These are phyloP conservation scores for Massarina eburnea DNA, from an alignment of 2,329 filamentous ascomycete genomes.

Conservation along the genomic window DNA sequence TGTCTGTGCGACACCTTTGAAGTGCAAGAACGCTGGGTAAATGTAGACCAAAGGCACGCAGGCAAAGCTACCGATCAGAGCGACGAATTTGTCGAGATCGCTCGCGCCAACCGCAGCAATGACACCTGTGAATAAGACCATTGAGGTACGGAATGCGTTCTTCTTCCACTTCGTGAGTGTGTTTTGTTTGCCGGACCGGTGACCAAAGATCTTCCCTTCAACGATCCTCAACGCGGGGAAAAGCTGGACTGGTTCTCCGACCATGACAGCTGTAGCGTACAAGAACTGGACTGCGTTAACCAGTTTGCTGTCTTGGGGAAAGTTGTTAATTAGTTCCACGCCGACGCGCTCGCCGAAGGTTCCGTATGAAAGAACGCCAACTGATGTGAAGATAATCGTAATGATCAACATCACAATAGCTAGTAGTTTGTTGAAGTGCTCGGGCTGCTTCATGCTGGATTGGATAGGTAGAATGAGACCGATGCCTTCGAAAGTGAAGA, in stretches of 20 bases:
- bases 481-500: slow-evolving; percentile 79
- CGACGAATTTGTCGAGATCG: slow-evolving; percentile 73
- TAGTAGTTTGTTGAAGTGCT: slow-evolving; percentile 67
- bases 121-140: slow-evolving; percentile 62
- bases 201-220: slow-evolving; percentile 68
- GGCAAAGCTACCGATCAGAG: slow-evolving; percentile 71
- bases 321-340: slow-evolving; percentile 77
- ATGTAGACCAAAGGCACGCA: slow-evolving; percentile 78
- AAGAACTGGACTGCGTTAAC: slow-evolving; percentile 76
- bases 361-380: slow-evolving; percentile 73
- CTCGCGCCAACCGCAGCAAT: slow-evolving; percentile 66
- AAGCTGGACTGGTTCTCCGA: slow-evolving; percentile 72
- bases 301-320: slow-evolving; percentile 68
- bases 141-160: slow-evolving; percentile 62
- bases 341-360: slow-evolving; percentile 69
- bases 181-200: slow-evolving; percentile 65
- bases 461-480: slow-evolving; percentile 76
- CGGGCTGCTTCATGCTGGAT: slow-evolving; percentile 70
- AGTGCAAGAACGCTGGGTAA: slow-evolving; percentile 72
- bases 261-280: slow-evolving; percentile 73
- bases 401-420: slow-evolving; percentile 72
- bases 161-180: slow-evolving; percentile 73
- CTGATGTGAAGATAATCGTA: slow-evolving; percentile 70
- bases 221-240: slow-evolving; percentile 74
- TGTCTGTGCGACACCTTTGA: slow-evolving; percentile 65